Percentiles rank a stretch among this genome's conserved stretches.
These are phyloP conservation scores for Pseudomonodictys pantanalensis DNA, from an alignment of 495 filamentous ascomycete genomes.

Conservation along the genomic window DNA sequence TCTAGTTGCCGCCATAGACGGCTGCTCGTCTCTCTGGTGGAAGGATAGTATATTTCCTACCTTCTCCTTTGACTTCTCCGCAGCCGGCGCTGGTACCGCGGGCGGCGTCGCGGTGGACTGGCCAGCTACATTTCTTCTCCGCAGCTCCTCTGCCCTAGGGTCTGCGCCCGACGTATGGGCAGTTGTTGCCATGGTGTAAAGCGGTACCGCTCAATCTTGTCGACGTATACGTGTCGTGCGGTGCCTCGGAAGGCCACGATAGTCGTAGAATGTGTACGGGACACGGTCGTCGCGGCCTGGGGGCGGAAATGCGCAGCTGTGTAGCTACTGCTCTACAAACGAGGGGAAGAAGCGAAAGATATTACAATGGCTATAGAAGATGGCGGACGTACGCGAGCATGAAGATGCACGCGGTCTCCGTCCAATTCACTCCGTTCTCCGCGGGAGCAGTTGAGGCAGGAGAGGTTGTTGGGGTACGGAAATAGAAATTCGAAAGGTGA, in stretches of 20 bases:
- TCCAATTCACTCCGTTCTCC: conserved; percentile 11
- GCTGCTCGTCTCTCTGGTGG: neutral
- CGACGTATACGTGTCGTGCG: neutral
- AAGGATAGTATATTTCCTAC: conserved; percentile 37
- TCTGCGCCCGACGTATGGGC: conserved; percentile 62
- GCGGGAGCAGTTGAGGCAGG: conserved; percentile 1
- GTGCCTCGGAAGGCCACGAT: neutral
- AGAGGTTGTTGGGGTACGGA: conserved; percentile 8
- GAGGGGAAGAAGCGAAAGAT: conserved; percentile 24
- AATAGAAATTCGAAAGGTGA: conserved; percentile 20
- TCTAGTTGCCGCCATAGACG: neutral
- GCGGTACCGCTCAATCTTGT: neutral
- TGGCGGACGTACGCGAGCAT: neutral
- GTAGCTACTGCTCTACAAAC: neutral
- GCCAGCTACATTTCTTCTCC: conserved; percentile 70
- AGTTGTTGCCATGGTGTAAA: conserved; percentile 34
- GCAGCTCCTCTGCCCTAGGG: conserved; percentile 59
- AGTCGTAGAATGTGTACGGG: neutral
- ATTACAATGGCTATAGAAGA: conserved; percentile 22
- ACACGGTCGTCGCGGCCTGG: neutral
- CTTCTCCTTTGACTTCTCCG: conserved; percentile 68
- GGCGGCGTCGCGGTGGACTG: conserved; percentile 40
- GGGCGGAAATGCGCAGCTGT: conserved; percentile 14
- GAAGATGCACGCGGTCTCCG: neutral
- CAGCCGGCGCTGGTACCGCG: conserved; percentile 43